Conservation (phyloP, 2,329 filamentous ascomycete genomes). For the Cytospora piceae region DNA sequence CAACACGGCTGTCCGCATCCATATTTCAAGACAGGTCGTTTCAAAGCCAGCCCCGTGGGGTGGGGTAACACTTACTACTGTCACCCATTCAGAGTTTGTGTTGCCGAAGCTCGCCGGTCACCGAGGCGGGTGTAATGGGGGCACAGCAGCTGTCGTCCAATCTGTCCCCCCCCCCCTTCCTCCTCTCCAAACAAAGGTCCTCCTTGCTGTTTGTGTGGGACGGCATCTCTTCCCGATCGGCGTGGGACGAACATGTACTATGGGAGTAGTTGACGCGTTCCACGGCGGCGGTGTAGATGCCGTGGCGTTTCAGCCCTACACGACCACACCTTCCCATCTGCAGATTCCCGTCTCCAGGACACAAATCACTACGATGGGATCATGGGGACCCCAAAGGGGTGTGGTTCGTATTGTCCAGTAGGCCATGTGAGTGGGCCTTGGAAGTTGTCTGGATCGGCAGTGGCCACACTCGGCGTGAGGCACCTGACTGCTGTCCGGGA, state of each 20-base stretch:
- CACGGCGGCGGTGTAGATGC: background rate
- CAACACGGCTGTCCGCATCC: background rate
- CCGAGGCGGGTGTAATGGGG: background rate
- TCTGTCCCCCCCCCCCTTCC: background rate
- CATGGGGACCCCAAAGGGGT: background rate
- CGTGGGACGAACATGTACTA: background rate
- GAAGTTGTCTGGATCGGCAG: background rate
- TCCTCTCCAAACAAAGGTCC: background rate
- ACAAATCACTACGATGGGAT: background rate
- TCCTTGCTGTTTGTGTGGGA: background rate
- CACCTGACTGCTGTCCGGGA: background rate
- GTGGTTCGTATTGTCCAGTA: background rate
- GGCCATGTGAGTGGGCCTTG: background rate
- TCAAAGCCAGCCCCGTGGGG: background rate
- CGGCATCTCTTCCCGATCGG: constrained; percentile 6
- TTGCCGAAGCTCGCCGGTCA: background rate
- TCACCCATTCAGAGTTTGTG: background rate
- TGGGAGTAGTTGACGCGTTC: background rate
- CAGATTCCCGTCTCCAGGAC: background rate
- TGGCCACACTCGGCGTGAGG: background rate
- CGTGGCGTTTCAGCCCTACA: background rate
- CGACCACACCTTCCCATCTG: background rate
- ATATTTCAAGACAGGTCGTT: background rate
- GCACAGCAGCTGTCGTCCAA: background rate
- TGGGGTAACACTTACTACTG: background rate